Evolutionary conservation across 345 rosid genomes (phyloP), one percentile per base, ranked within the genome.

Genomic region (Stellera chamaejasme): DNA sequence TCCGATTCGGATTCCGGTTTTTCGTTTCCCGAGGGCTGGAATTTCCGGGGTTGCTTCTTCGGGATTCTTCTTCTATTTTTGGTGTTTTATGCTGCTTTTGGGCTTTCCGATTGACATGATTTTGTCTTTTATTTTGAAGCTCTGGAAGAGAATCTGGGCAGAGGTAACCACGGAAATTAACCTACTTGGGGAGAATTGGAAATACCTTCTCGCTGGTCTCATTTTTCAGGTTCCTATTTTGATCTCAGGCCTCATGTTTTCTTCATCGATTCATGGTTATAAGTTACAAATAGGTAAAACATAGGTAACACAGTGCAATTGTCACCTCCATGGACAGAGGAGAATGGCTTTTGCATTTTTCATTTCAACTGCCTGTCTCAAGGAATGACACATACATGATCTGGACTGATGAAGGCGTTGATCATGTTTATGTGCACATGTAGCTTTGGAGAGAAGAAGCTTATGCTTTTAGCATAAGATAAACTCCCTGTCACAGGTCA

Each of bases 131-230:
- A 52, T 26, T 53, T 59, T 67, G 77, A 62, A 94, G 99, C 68
- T 87, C 52, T 90, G 99, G 99, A 94, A 82, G 81, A 83, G 92
- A 77, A 49, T 90, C 48, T 90, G 87, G 71, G 80, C 97, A 19
- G 99, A 94, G 75, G 65, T 69, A 49, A 67, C 69, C 10, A 78
- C 92, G 44, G 99, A 94, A 82, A 77, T 94, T 75, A 81, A 63
- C 61, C 92, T 94, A 16, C 88, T 94, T 45, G 55, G 72, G 6
- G 97, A 85, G 64, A 90, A 84, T 67, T 93, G 99, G 99, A 87
- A 81, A 54, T 83, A 81, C 64, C 78, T 94, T 69, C 82, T 94
- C 48, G 90, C 84, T 26, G 97, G 99, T 63, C 73, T 94, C 45
- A 64, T 90, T 67, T 94, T 59, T 72, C 99, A 94, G 99, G 99